Percentiles rank a stretch among this genome's conserved stretches.
These are phyloP conservation scores for Stenocarpella maydis DNA, from an alignment of 2,329 filamentous ascomycete species.

Conservation along the genomic window DNA sequence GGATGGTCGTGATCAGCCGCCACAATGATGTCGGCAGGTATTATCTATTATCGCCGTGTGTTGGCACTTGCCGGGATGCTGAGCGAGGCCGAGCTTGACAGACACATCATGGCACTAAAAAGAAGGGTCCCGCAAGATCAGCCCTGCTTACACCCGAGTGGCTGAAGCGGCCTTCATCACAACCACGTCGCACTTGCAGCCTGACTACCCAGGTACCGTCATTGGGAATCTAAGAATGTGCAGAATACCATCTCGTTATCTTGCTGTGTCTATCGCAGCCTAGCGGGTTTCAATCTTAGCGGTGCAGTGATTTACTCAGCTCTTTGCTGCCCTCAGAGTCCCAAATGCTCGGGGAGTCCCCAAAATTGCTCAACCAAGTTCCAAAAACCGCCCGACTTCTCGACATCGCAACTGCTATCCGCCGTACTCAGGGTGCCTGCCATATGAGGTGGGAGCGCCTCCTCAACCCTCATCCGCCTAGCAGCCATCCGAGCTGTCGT, in stretches of 20 bases:
- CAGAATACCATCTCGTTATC: not conserved
- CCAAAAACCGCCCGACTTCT: not conserved
- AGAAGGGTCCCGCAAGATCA: not conserved
- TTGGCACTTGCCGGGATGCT: not conserved
- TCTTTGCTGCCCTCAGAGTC: not conserved
- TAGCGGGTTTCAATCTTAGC: not conserved
- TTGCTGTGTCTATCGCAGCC: not conserved
- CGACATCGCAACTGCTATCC: not conserved
- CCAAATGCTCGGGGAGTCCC: not conserved
- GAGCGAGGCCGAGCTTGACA: not conserved
- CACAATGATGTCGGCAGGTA: slow-evolving; percentile 15
- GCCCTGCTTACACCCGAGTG: slow-evolving; percentile 19
- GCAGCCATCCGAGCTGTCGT: slow-evolving; percentile 29
- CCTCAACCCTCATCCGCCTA: not conserved
- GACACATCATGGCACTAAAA: slow-evolving; percentile 1
- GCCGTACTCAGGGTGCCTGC: not conserved
- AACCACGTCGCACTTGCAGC: slow-evolving; percentile 3
- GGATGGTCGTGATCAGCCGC: not conserved
- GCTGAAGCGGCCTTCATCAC: not conserved
- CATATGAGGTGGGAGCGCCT: not conserved
- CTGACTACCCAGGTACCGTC: not conserved
- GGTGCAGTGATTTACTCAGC: not conserved
- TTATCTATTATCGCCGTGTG: not conserved
- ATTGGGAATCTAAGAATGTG: not conserved
- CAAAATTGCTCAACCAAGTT: not conserved